Conservation (phyloP, 768 basidiomycete species). For the Termitomyces sp. region DNA sequence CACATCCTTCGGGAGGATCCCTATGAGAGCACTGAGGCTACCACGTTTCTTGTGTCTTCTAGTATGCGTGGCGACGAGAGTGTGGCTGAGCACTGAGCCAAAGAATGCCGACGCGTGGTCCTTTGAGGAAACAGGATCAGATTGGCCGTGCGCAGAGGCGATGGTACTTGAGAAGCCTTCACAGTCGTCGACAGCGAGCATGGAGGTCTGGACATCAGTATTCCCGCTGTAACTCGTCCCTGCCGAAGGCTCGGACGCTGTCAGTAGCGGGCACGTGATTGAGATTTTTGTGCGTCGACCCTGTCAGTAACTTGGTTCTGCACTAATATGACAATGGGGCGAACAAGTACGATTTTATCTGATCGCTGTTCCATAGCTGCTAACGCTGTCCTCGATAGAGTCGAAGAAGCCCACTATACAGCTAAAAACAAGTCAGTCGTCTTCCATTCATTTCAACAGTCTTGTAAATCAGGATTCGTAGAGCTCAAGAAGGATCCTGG, state of each 20-base stretch:
- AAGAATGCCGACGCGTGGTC: constrained; percentile 3
- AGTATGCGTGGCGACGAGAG: constrained; percentile 10
- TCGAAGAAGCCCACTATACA: constrained; percentile 38
- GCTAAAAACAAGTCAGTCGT: constrained; percentile 36
- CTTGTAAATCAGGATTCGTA: constrained; percentile 23
- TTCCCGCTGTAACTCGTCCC: neutral
- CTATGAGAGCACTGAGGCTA: constrained; percentile 27
- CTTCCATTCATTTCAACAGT: neutral
- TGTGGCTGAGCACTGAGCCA: constrained; percentile 11
- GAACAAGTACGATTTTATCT: constrained; percentile 33
- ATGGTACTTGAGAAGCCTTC: neutral
- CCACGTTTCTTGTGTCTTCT: constrained; percentile 13
- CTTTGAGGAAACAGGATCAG: constrained; percentile 7
- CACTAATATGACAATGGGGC: constrained; percentile 32
- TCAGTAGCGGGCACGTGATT: constrained; percentile 2
- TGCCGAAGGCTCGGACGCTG: neutral
- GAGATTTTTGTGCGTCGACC: neutral
- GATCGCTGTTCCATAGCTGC: neutral
- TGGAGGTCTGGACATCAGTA: neutral
- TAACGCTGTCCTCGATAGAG: constrained; percentile 24
- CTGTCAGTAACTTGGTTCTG: neutral
- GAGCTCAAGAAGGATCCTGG: constrained; percentile 90
- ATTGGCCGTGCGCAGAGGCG: neutral
- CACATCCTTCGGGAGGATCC: constrained; percentile 29
- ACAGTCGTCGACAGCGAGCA: constrained; percentile 3